phyloP scores from a whole-genome alignment of 73 alveolate species.

The Paramecium octaurelia region DNA sequence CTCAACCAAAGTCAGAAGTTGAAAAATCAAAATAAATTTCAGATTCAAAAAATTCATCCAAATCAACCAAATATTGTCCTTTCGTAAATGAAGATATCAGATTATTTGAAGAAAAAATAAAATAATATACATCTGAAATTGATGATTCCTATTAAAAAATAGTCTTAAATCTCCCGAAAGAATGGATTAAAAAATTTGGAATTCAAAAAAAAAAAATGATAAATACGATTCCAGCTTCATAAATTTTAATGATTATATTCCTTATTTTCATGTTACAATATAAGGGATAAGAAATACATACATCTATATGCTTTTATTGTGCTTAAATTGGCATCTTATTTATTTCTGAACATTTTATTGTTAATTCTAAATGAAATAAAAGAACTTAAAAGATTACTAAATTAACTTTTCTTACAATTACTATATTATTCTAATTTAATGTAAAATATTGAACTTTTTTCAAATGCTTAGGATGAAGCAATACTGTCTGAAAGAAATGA shows the following conservation, averaged over 20 bases:
- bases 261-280: not conserved
- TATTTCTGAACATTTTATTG: not conserved
- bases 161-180: not conserved
- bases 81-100: not conserved
- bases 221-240: not conserved
- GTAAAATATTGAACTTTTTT: not conserved
- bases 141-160: slow-evolving; percentile 5
- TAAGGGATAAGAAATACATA: not conserved
- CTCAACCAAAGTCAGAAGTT: not conserved
- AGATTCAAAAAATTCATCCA: not conserved
- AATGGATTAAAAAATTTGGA: not conserved
- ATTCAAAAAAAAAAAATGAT: not conserved
- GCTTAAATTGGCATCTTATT: not conserved
- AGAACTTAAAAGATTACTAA: not conserved
- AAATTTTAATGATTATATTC: no score
- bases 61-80: not conserved
- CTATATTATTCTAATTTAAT: not conserved
- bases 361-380: not conserved
- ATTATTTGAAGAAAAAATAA: not conserved
- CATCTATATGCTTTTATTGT: not conserved
- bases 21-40: not conserved
- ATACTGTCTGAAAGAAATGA: slow-evolving; percentile 16
- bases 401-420: not conserved
- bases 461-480: slow-evolving; percentile 11
- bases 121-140: not conserved